phyloP scores from a whole-genome alignment of 2,329 filamentous ascomycete genomes.

The Monosporascus sp. region DNA sequence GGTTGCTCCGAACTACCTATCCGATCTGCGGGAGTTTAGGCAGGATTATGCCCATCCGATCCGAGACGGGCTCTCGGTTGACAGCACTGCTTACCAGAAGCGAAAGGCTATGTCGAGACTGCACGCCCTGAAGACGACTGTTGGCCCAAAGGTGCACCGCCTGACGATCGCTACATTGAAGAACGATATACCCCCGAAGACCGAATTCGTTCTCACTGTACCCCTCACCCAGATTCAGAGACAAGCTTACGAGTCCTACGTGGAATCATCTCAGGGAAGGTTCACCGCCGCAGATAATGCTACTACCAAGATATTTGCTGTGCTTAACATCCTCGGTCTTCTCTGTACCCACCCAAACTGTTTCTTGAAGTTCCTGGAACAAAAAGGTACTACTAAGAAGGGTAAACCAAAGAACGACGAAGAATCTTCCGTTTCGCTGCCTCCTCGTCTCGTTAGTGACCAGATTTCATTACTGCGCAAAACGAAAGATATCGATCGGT shows the following conservation, averaged over 20 bases:
- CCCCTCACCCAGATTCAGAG: conserved; percentile 63
- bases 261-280: conserved; percentile 19
- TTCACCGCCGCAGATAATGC: conserved; percentile 2
- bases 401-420: conserved; percentile 7
- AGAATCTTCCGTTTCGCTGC: conserved; percentile 17
- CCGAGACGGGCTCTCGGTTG: conserved; percentile 60
- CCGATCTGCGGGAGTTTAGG: conserved; percentile 61
- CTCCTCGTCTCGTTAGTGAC: conserved; percentile 22
- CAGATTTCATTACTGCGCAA: conserved; percentile 30
- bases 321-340: conserved; percentile 35
- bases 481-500: conserved; percentile 36
- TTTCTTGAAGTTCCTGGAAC: conserved; percentile 33
- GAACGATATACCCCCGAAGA: conserved; percentile 65
- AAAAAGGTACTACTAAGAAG: conserved; percentile 5
- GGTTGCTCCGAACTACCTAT: conserved; percentile 76
- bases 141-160: conserved; percentile 74
- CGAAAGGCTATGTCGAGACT: conserved; percentile 61
- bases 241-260: conserved; percentile 51
- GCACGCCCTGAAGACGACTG: conserved; percentile 62
- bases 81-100: conserved; percentile 53
- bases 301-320: conserved; percentile 28
- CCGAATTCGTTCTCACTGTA: conserved; percentile 75
- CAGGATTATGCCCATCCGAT: conserved; percentile 70
- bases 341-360: conserved; percentile 50
- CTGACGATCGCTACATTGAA: conserved; percentile 61